Conservation (phyloP, 2,329 filamentous ascomycete species). For the Fusarium citri region DNA sequence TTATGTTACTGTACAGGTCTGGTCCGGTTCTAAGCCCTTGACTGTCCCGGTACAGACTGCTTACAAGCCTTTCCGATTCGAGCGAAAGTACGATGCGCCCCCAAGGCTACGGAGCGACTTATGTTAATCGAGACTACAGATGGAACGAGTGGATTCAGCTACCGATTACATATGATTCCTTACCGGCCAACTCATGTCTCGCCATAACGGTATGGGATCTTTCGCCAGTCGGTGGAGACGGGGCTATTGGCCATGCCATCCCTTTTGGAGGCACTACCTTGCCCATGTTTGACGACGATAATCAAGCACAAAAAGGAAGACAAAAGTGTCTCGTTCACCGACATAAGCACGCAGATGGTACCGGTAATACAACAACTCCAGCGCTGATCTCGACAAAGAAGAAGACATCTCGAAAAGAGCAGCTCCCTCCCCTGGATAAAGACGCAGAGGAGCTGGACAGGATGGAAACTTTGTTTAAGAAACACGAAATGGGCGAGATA, state of each 20-base stretch:
- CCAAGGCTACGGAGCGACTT: neutral
- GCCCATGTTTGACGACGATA: slow-evolving; percentile 90
- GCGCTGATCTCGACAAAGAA: slow-evolving; percentile 68
- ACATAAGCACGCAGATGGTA: slow-evolving; percentile 85
- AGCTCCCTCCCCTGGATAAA: slow-evolving; percentile 68
- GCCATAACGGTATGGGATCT: slow-evolving; percentile 97
- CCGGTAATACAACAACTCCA: slow-evolving; percentile 82
- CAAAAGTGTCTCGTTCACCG: slow-evolving; percentile 92
- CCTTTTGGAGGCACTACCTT: slow-evolving; percentile 96
- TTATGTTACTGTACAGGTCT: slow-evolving; percentile 92
- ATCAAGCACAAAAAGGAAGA: slow-evolving; percentile 88
- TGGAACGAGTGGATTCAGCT: slow-evolving; percentile 98
- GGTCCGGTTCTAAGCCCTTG: slow-evolving; percentile 94
- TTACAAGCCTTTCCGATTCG: slow-evolving; percentile 88
- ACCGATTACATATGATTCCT: slow-evolving; percentile 83
- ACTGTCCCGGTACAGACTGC: slow-evolving; percentile 92
- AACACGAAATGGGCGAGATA: slow-evolving; percentile 98
- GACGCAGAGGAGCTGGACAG: slow-evolving; percentile 88
- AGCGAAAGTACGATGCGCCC: slow-evolving; percentile 64
- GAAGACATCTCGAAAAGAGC: slow-evolving; percentile 62
- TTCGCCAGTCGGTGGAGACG: slow-evolving; percentile 79
- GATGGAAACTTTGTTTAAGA: slow-evolving; percentile 91
- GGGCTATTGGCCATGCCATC: slow-evolving; percentile 79
- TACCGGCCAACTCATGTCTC: slow-evolving; percentile 84
- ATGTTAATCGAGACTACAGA: slow-evolving; percentile 53